These are phyloP conservation scores for Brassica hybrid DNA, from an alignment of 441 rosid species.

Conservation along the genomic window DNA sequence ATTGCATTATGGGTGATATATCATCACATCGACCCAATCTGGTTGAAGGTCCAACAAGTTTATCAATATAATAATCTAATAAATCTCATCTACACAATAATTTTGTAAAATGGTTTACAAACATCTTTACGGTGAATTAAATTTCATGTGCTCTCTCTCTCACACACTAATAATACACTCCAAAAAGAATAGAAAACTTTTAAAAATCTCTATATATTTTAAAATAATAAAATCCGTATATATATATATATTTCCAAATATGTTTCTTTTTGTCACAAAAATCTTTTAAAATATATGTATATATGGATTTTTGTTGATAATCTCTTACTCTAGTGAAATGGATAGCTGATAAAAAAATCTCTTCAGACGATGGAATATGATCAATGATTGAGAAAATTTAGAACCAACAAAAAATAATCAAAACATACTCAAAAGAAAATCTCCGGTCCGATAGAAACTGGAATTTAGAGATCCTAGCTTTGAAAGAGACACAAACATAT, in stretches of 20 bases:
- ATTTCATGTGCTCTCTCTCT: background rate
- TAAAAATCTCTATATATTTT: no score
- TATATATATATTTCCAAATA: no score
- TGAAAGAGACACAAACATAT: constrained; percentile 26
- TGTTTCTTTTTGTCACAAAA: no score
- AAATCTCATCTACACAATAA: background rate
- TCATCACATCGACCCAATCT: background rate
- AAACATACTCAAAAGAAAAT: constrained; percentile 5
- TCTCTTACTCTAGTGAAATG: no score
- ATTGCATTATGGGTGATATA: background rate
- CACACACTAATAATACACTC: background rate
- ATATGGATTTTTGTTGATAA: no score
- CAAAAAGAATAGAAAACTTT: background rate
- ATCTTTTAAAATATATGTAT: no score
- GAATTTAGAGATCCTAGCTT: constrained; percentile 9
- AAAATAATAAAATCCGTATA: no score
- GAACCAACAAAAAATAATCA: background rate
- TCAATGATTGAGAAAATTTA: background rate
- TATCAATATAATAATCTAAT: background rate
- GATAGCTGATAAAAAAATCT: no score
- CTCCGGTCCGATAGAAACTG: constrained; percentile 15
- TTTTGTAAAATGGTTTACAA: background rate
- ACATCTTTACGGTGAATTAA: background rate
- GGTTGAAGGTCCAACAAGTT: background rate
- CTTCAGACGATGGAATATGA: no score